A percentile compares a stretch with the other conserved stretches of the same genome.
These are phyloP conservation scores for Beauveria sp. DNA, from an alignment of 2,329 filamentous ascomycete species.

Conservation along the genomic window DNA sequence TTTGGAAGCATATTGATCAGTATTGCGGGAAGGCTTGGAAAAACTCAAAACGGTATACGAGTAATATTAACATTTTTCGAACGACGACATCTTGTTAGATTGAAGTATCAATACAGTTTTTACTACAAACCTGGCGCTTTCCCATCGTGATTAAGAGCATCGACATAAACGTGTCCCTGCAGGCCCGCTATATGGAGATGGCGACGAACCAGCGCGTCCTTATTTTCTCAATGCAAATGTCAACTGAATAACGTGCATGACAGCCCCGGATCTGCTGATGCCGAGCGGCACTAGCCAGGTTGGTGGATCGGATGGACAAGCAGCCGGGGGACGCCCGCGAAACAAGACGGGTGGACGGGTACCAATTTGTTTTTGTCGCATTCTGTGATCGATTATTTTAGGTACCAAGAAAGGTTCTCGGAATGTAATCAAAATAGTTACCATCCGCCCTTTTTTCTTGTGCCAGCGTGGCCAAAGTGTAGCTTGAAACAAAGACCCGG, in stretches of 20 bases:
- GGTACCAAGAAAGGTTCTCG: too few relatives aligned
- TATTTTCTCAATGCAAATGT: neutral
- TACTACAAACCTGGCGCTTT: neutral
- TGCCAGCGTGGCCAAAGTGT: neutral
- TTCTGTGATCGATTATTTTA: neutral
- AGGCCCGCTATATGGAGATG: too few relatives aligned
- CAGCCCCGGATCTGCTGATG: neutral
- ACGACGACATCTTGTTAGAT: too few relatives aligned
- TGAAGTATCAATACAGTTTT: neutral
- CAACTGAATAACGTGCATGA: neutral
- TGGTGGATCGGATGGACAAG: conserved; percentile 1
- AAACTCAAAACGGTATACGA: too few relatives aligned
- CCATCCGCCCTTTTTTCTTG: too few relatives aligned
- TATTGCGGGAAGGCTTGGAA: neutral
- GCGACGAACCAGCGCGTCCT: neutral
- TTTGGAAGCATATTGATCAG: conserved; percentile 17
- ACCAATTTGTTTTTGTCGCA: neutral
- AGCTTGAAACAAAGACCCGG: neutral
- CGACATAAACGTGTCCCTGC: too few relatives aligned
- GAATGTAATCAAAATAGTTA: neutral
- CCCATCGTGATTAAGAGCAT: too few relatives aligned
- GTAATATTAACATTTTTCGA: too few relatives aligned
- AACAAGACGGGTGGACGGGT: neutral
- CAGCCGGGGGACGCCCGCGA: conserved; percentile 1
- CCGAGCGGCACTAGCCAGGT: neutral